A percentile compares a stretch with the other conserved stretches of the same genome.
phyloP scores from a whole-genome alignment of 2,329 filamentous ascomycete genomes.

The Pezicula neosporulosa region DNA sequence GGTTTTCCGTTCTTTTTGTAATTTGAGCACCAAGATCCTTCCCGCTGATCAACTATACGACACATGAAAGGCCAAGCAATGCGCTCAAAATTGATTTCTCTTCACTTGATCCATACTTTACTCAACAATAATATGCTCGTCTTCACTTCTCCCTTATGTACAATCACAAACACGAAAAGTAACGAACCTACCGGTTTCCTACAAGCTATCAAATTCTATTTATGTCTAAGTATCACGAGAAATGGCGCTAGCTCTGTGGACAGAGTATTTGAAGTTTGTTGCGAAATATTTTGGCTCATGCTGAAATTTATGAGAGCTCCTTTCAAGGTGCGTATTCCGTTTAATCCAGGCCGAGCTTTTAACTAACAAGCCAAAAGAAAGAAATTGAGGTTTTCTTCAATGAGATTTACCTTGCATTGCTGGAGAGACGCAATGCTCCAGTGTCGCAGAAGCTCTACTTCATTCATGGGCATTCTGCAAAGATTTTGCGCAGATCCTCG shows the following conservation, averaged over 20 bases:
- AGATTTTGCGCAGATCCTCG: slow-evolving; percentile 81
- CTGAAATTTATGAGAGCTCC: slow-evolving; percentile 88
- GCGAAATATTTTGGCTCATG: slow-evolving; percentile 98
- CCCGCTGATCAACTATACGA: slow-evolving; percentile 90
- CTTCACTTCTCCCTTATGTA: slow-evolving; percentile 88
- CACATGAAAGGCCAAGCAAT: slow-evolving; percentile 90
- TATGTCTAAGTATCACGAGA: slow-evolving; percentile 89
- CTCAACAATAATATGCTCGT: slow-evolving; percentile 91
- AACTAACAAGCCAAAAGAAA: slow-evolving; percentile 55
- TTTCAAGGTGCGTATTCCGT: slow-evolving; percentile 66
- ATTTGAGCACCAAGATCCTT: slow-evolving; percentile 88
- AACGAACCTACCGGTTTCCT: slow-evolving; percentile 87
- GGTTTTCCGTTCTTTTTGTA: slow-evolving; percentile 96
- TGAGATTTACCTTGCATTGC: slow-evolving; percentile 89
- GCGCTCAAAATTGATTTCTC: slow-evolving; percentile 92
- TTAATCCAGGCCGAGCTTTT: neutral
- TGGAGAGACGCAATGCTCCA: slow-evolving; percentile 84
- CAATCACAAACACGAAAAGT: slow-evolving; percentile 85
- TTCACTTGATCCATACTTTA: slow-evolving; percentile 92
- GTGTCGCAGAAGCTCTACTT: slow-evolving; percentile 91
- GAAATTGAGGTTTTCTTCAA: slow-evolving; percentile 98
- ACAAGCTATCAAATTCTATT: slow-evolving; percentile 93
- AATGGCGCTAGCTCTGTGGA: slow-evolving; percentile 94
- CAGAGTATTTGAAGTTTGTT: slow-evolving; percentile 89
- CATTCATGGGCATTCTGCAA: slow-evolving; percentile 80